Evolutionary conservation across 2,329 filamentous ascomycete species (phyloP).

Genomic region (Cladosporium sp.): DNA sequence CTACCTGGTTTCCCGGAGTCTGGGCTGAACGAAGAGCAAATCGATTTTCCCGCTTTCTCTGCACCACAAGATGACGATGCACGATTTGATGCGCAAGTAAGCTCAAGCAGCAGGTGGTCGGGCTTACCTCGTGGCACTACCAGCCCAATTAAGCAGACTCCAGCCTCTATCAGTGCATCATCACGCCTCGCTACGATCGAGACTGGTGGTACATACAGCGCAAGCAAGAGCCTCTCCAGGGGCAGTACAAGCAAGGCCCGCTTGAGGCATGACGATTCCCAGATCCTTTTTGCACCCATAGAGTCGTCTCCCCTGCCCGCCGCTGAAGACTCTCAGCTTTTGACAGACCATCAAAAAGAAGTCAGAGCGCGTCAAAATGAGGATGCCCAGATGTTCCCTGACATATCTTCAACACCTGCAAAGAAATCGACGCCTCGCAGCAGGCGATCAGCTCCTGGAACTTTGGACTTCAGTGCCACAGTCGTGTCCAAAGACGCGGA

Average conservation of each 20-base stretch:
- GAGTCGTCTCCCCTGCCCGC: constrained; percentile 49
- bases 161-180: not conserved
- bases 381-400: constrained; percentile 64
- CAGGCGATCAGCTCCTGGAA: constrained; percentile 20
- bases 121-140: not conserved
- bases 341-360: constrained; percentile 78
- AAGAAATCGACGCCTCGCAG: constrained; percentile 14
- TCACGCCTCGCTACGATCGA: constrained; percentile 1
- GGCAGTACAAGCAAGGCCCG: constrained; percentile 33
- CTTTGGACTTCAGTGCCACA: constrained; percentile 24
- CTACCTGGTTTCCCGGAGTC: constrained; percentile 48
- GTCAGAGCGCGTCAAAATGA: constrained; percentile 66
- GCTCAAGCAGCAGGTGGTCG: constrained; percentile 5
- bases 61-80: constrained; percentile 18
- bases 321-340: constrained; percentile 61
- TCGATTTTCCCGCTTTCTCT: constrained; percentile 23
- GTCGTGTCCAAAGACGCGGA: constrained; percentile 18
- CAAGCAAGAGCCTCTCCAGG: not conserved
- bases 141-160: constrained; percentile 22
- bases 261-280: constrained; percentile 74
- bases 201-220: constrained; percentile 1
- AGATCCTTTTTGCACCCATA: constrained; percentile 71
- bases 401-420: constrained; percentile 56
- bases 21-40: not conserved
- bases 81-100: not conserved